These are phyloP conservation scores for Scalesia atractyloides DNA, from an alignment of 129 eudicot species.

Conservation along the genomic window DNA sequence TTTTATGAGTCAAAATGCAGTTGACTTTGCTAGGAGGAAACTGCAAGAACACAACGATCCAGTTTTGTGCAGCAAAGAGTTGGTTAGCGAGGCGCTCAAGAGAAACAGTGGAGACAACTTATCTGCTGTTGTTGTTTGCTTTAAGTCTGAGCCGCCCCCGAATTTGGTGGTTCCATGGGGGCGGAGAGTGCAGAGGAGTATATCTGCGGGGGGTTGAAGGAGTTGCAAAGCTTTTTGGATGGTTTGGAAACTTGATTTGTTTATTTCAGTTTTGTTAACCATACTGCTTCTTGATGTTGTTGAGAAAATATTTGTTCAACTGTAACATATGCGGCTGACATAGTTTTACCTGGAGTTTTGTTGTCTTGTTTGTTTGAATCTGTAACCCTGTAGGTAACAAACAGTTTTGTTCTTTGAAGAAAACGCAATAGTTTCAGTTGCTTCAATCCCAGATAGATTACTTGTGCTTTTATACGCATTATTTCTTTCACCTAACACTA, in stretches of 20 bases:
- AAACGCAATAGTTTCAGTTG: too few relatives aligned
- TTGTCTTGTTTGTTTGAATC: neutral
- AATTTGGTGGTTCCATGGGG: slow-evolving; percentile 71
- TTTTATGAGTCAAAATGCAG: slow-evolving; percentile 91
- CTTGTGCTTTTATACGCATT: too few relatives aligned
- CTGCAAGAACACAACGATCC: slow-evolving; percentile 97
- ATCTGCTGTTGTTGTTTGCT: slow-evolving; percentile 84
- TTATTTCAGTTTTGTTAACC: slow-evolving; percentile 18
- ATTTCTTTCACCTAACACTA: too few relatives aligned
- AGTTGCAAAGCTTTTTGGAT: slow-evolving; percentile 88
- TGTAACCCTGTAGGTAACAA: neutral
- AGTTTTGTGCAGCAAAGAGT: slow-evolving; percentile 64
- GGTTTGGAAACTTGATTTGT: slow-evolving; percentile 45
- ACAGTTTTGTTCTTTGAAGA: too few relatives aligned
- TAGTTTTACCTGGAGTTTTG: slow-evolving; percentile 19
- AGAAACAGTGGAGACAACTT: slow-evolving; percentile 88
- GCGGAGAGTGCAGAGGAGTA: slow-evolving; percentile 80
- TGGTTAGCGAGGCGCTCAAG: slow-evolving; percentile 85
- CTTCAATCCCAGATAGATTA: too few relatives aligned
- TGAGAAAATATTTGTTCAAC: slow-evolving; percentile 49
- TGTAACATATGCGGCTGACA: slow-evolving; percentile 82
- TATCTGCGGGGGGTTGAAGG: slow-evolving; percentile 96
- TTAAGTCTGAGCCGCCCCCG: slow-evolving; percentile 74
- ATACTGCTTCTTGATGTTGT: slow-evolving; percentile 24
- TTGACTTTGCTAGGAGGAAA: slow-evolving; percentile 86